phyloP scores from a whole-genome alignment of 345 rosid species.

The Bruguiera sexangula region DNA sequence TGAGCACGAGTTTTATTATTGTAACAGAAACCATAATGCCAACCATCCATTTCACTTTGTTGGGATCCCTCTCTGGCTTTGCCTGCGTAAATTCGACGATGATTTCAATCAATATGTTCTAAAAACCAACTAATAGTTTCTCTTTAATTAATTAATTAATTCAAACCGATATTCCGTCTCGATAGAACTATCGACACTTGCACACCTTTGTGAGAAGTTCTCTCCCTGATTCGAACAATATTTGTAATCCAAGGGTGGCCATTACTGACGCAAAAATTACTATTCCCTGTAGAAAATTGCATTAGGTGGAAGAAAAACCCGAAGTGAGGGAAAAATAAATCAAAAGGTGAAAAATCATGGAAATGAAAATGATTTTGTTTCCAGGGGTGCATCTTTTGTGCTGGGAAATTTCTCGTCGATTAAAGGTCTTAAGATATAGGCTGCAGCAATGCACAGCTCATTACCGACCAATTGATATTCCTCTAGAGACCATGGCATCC shows the following conservation, averaged over 20 bases:
- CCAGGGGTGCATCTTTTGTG: too few relatives aligned
- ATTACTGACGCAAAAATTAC: slow-evolving; percentile 53
- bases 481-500: too few relatives aligned
- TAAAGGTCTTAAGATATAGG: too few relatives aligned
- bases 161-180: too few relatives aligned
- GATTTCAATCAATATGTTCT: not conserved
- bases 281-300: slow-evolving; percentile 36
- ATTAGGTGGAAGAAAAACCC: not conserved
- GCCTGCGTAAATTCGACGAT: slow-evolving; percentile 20
- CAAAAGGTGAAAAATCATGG: too few relatives aligned
- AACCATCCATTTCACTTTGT: slow-evolving; percentile 53
- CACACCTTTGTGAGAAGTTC: slow-evolving; percentile 39
- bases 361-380: too few relatives aligned
- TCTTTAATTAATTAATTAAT: too few relatives aligned
- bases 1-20: slow-evolving; percentile 35
- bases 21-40: slow-evolving; percentile 57
- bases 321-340: not conserved
- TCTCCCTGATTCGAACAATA: slow-evolving; percentile 54
- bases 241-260: slow-evolving; percentile 56
- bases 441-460: too few relatives aligned
- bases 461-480: too few relatives aligned
- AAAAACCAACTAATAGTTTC: not conserved
- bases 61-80: slow-evolving; percentile 45
- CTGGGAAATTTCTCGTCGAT: too few relatives aligned
- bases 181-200: not conserved